Evolutionary conservation across 2,329 filamentous ascomycete genomes (phyloP), one percentile per base, ranked within the genome.

Genomic region (Penicillium sp.): DNA sequence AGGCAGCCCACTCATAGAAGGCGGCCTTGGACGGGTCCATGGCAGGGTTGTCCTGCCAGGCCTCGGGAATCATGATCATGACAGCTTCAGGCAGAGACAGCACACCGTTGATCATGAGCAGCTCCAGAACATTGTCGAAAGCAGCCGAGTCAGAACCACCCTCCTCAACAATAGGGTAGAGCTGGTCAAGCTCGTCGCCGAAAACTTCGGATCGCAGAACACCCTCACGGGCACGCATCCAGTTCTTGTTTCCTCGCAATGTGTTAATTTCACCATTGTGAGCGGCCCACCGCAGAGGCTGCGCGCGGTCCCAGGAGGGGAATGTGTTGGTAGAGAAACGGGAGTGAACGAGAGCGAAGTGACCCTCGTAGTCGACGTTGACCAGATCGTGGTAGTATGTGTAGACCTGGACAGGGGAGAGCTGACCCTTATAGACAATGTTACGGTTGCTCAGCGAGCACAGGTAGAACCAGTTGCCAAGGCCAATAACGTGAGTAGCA

Each of bases 181-280:
- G 87, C 71, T 85, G 82, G 79, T 97, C 93, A 17, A 98, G 88
- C 73, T 97, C 93, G 30, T 96, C 92, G 66, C 92, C 92, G 76
- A 98, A 98, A 58, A 96, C 84, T 68, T 93, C 89, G 1, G 94
- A 98, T 76, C 92, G 91, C 86, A 98, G 91, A 67, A 97, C 89
- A 79, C 94, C 94, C 82, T 98, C 94, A 75, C 94, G 89, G 65
- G 94, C 94, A 71, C 93, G 90, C 94, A 98, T 98, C 94, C 94
- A 98, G 82, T 98, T 98, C 86, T 98, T 98, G 84, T 98, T 98
- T 64, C 94, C 94, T 76, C 94, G 91, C 65, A 98, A 83, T 1
- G 94, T 98, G 80, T 98, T 98, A 77, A 98, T 98, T 82, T 98
- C 94, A 84, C 94, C 94, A 78, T 98, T 98, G 84, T 98, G 94